A percentile compares a stretch with the other conserved stretches of the same genome.
Conservation (phyloP, 2,329 filamentous ascomycete species). For the Penicillium sclerotigenum region DNA sequence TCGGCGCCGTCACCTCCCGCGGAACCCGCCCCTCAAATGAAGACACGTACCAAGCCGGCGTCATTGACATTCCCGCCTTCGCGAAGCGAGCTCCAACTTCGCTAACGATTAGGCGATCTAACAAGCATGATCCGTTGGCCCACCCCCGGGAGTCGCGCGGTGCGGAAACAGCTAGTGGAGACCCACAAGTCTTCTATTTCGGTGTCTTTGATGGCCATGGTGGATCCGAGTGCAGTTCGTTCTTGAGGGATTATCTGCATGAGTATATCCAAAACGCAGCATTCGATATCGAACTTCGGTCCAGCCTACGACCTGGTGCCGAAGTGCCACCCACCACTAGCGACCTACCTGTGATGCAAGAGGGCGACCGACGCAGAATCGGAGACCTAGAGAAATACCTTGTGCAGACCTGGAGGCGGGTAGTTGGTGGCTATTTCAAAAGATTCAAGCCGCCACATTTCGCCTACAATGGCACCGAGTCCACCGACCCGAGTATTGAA, state of each 20-base stretch:
- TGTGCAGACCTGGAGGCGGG: constrained; percentile 72
- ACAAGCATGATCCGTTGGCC: constrained; percentile 26
- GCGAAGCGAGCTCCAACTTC: constrained; percentile 74
- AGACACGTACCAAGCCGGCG: constrained; percentile 89
- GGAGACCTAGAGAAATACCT: constrained; percentile 67
- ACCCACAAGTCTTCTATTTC: constrained; percentile 97
- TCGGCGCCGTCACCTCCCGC: constrained; percentile 73
- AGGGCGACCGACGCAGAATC: constrained; percentile 59
- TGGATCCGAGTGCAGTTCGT: constrained; percentile 81
- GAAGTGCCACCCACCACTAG: constrained; percentile 17
- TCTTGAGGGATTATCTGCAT: constrained; percentile 79
- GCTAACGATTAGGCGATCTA: constrained; percentile 43
- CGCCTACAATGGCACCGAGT: constrained; percentile 41
- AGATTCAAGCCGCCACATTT: constrained; percentile 84
- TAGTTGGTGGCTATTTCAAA: constrained; percentile 90
- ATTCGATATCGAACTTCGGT: constrained; percentile 70
- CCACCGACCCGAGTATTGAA: constrained; percentile 27
- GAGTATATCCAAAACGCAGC: constrained; percentile 83
- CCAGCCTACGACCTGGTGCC: constrained; percentile 59
- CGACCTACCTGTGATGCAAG: constrained; percentile 50
- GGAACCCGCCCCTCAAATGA: constrained; percentile 88
- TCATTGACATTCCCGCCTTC: constrained; percentile 89
- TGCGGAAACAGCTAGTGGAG: constrained; percentile 75
- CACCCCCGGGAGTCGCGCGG: constrained; percentile 57
- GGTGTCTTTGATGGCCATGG: constrained; percentile 95